Base-by-base conservation (phyloP, 257 asterid genomes). In the Solanum piurae region DNA sequence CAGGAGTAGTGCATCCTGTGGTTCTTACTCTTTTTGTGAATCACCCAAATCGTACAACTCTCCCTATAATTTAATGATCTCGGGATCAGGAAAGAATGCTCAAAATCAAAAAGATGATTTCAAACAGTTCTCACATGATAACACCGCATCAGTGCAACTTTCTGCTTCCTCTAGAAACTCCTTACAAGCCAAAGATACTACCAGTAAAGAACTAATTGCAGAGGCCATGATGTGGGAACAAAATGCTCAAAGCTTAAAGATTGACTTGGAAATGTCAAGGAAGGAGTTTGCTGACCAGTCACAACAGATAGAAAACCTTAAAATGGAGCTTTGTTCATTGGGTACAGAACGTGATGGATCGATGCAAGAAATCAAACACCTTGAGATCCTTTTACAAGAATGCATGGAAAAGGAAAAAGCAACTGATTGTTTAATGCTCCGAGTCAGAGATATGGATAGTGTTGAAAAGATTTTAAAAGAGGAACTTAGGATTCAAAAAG, bases 211-310 rank as follows among this genome's bases (percentile, higher is more conserved):
- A 82, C 91, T 92, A 60, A 92, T 89, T 85, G 90, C 93, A 33
- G 93, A 89, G 74, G 91, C 94, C 31, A 87, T 74, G 75, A 88
- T 91, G 93, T 91, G 93, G 94, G 94, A 91, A 75, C 92, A 87
- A 72, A 90, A 91, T 73, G 87, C 93, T n/a, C 90, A 91, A 44
- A 90, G 88, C 27, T 36, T 92, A 69, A 55, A 89, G 64, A 55
- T 33, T 16, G 91, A 89, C 73, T 6, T 90, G 86, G 94, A 91
- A 21, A 89, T 55, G 66, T 74, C 89, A 87, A 92, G 90, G 89
- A 90, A 89, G 52, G 92, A 91, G 68, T 84, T 91, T 5, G 84
- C 89, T 84, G 89, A 91, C 79, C 92, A 90, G 88, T 71, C 69
- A 46, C 8, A 83, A 83, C 87, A 42, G 36, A 31, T 86, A 27